Conservation (phyloP, 2,329 filamentous ascomycete genomes). For the Aspergillus candidus region DNA sequence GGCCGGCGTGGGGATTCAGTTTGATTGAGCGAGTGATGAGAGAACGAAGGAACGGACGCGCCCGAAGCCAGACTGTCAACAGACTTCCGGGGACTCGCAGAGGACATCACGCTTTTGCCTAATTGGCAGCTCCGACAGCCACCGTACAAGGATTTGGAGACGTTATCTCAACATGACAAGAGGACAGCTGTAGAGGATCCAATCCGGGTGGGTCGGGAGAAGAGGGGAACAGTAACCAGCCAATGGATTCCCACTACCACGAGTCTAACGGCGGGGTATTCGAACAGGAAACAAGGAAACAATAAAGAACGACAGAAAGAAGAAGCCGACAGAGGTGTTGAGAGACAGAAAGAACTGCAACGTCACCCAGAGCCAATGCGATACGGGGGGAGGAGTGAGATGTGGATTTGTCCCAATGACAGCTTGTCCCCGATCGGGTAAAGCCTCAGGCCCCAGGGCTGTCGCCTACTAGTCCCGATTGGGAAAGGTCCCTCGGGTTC, state of each 20-base stretch:
- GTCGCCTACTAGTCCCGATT: slow-evolving; percentile 8
- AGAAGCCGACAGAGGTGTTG: too few relatives aligned
- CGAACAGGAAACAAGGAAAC: slow-evolving; percentile 1
- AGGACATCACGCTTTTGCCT: slow-evolving; percentile 51
- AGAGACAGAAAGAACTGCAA: slow-evolving; percentile 3
- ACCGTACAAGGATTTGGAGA: slow-evolving; percentile 23
- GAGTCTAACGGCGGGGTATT: not conserved
- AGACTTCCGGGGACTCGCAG: slow-evolving; percentile 57
- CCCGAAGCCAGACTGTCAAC: slow-evolving; percentile 58
- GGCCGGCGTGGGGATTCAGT: slow-evolving; percentile 32
- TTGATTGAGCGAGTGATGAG: slow-evolving; percentile 42
- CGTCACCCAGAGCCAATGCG: slow-evolving; percentile 13
- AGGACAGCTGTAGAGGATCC: slow-evolving; percentile 14
- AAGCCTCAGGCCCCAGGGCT: slow-evolving; percentile 14
- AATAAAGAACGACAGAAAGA: not conserved
- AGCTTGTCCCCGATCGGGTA: slow-evolving; percentile 23
- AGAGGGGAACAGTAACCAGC: slow-evolving; percentile 2
- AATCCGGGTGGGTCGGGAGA: slow-evolving; percentile 3
- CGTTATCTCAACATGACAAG: slow-evolving; percentile 34
- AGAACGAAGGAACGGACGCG: slow-evolving; percentile 46
- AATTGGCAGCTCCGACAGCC: slow-evolving; percentile 30
- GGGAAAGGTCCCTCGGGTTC: slow-evolving; percentile 2
- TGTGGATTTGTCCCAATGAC: slow-evolving; percentile 19
- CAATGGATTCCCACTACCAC: slow-evolving; percentile 1
- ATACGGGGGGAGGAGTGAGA: slow-evolving; percentile 13